These are phyloP conservation scores for Samsoniella hepiali DNA, from an alignment of 2,329 filamentous ascomycete species.

Conservation along the genomic window DNA sequence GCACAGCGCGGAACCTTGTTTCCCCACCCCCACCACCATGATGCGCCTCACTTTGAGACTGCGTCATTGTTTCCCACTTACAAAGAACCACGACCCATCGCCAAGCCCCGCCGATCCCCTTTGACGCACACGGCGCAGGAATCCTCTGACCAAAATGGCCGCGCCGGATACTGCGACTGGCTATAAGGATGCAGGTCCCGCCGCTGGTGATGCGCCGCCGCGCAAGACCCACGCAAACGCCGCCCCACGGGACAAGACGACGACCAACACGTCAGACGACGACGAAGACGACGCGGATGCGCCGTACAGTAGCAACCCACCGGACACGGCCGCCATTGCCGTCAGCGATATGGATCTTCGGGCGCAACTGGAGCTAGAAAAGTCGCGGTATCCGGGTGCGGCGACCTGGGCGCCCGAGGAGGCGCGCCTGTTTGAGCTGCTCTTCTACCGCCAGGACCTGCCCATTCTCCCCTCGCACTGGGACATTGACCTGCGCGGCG, in stretches of 20 bases:
- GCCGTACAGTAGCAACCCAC: neutral
- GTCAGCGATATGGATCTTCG: conserved; percentile 31
- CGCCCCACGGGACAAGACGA: neutral
- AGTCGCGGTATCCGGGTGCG: conserved; percentile 39
- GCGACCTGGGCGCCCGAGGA: conserved; percentile 52
- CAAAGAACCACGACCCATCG: neutral
- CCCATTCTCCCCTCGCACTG: conserved; percentile 41
- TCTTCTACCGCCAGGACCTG: conserved; percentile 40
- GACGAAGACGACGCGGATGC: neutral
- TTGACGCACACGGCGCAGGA: neutral
- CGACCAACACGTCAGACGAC: too few relatives aligned
- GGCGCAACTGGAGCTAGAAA: conserved; percentile 44
- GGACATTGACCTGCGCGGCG: conserved; percentile 38
- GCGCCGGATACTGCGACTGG: neutral
- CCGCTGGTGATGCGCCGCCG: neutral
- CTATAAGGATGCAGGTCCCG: neutral
- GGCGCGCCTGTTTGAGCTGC: conserved; percentile 40
- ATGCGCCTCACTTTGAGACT: neutral
- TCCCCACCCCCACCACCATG: neutral
- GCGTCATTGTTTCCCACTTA: neutral
- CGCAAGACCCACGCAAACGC: neutral
- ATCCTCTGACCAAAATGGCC: neutral
- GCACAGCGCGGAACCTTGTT: neutral
- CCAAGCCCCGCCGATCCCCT: too few relatives aligned
- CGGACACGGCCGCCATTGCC: neutral